Base-by-base conservation (phyloP, 148 eudicot genomes). In the Heliosperma pusillum region DNA sequence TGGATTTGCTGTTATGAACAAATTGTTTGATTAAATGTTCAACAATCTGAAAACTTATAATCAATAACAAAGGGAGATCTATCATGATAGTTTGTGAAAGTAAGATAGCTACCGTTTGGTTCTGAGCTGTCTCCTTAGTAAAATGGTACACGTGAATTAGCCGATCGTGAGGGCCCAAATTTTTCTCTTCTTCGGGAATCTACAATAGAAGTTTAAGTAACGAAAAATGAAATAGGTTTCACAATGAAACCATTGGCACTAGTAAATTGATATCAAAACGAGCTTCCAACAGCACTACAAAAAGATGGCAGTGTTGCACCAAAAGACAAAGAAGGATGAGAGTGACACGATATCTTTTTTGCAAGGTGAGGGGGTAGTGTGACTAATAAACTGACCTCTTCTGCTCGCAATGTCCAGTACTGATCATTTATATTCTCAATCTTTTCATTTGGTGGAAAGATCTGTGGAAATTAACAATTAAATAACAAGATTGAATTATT, bases 131-230 rank as follows among this genome's bases (percentile, higher is more conserved):
- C 67, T 93, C 98, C 77, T 91, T 91, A 9, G 85, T 86, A 45
- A 93, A 91, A 83, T 93, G 98, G 78, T 87, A 89, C 25, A 91
- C 98, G 77, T 93, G 97, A 80, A 91, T 89, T 66, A 91, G 77
- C 57, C 94, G 90, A 81, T 91, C 94, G 21, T 89, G 83, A 76
- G 90, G 90, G 33, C 89, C 92, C 70, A 93, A 86, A 74, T 89
- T 86, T 82, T 91, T 89, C 82, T 93, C 96, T 81, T 93, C 98
- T 72, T 93, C 97, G 13, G 96, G 98, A 82, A 93, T 84, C 98
- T 93, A 86, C 68, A 79, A 70, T 15, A 72, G 74, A 36, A 3
- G 50, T 11, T 11, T 19, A 22, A 26, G 44, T 1, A 59, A 21
- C n/a, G 69, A 36, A 65, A 25, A 58, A 2, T 6, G 40, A 57